These are phyloP conservation scores for Aspergillus persii DNA, from an alignment of 2,329 filamentous ascomycete genomes.

Conservation along the genomic window DNA sequence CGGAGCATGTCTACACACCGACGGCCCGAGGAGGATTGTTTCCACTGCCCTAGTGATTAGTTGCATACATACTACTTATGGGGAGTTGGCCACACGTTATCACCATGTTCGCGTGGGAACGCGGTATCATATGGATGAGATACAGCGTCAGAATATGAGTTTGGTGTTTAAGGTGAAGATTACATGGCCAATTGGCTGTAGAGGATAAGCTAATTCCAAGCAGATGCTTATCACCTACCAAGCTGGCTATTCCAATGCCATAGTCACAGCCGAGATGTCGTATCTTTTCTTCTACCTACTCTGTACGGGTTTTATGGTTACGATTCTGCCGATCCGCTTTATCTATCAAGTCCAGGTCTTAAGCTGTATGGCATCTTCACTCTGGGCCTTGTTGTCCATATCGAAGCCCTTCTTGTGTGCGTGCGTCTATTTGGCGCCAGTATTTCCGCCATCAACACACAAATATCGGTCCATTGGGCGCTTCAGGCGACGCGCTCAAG, in stretches of 20 bases:
- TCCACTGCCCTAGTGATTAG: not conserved
- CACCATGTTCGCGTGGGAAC: not conserved
- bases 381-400: not conserved
- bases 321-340: not conserved
- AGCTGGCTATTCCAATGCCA: conserved; percentile 28
- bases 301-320: not conserved
- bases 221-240: conserved; percentile 19
- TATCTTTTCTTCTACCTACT: conserved; percentile 33
- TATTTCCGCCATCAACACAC: not conserved
- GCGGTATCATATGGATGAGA: not conserved
- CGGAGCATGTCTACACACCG: not conserved
- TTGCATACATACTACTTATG: not conserved
- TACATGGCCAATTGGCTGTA: not conserved
- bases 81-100: not conserved
- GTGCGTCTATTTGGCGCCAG: not conserved
- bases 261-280: conserved; percentile 28
- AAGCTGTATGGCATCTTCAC: not conserved
- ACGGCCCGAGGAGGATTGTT: not conserved
- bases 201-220: not conserved
- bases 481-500: not conserved
- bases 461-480: not conserved
- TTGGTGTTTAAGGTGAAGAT: not conserved
- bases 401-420: no score
- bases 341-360: not conserved
- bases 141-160: not conserved